phyloP scores from a whole-genome alignment of 2,329 filamentous ascomycete genomes.

The Pseudocercospora fuligena region DNA sequence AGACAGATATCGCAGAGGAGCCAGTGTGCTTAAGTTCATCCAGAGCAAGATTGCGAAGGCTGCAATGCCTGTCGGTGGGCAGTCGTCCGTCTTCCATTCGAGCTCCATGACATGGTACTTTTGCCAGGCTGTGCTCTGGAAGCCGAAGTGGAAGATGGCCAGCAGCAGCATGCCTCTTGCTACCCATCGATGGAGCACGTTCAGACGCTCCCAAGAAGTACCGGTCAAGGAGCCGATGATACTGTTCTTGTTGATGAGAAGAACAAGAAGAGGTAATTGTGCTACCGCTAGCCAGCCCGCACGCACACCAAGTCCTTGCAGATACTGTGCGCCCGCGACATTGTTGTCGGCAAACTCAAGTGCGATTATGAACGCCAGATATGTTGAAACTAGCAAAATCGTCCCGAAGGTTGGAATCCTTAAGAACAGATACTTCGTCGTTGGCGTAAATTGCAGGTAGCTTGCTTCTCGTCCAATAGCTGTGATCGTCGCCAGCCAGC shows the following conservation, averaged over 20 bases:
- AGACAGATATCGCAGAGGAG: slow-evolving; percentile 32
- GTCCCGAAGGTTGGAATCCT: slow-evolving; percentile 35
- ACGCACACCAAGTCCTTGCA: slow-evolving; percentile 39
- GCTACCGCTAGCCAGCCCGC: slow-evolving; percentile 45
- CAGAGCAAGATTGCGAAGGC: slow-evolving; percentile 37
- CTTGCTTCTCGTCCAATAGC: slow-evolving; percentile 42
- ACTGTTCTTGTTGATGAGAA: slow-evolving; percentile 48
- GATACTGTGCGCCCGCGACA: slow-evolving; percentile 33
- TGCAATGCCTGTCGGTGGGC: slow-evolving; percentile 37
- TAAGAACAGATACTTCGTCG: slow-evolving; percentile 25
- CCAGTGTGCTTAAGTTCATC: slow-evolving; percentile 38
- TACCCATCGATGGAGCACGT: slow-evolving; percentile 45
- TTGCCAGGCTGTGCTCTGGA: slow-evolving; percentile 34
- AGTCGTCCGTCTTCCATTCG: slow-evolving; percentile 35
- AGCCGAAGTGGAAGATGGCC: slow-evolving; percentile 39
- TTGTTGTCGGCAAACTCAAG: slow-evolving; percentile 36
- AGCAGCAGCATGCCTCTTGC: slow-evolving; percentile 40
- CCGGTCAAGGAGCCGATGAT: slow-evolving; percentile 40
- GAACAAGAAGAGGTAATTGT: slow-evolving; percentile 45
- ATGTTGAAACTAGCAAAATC: slow-evolving; percentile 29
- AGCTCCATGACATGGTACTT: slow-evolving; percentile 31
- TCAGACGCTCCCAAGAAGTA: slow-evolving; percentile 42
- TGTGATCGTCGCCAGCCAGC: slow-evolving; percentile 39
- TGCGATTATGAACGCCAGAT: slow-evolving; percentile 36
- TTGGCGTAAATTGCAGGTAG: slow-evolving; percentile 42